Evolutionary conservation across 345 rosid species (phyloP).

Genomic region (Pseudoturritis turrita): DNA sequence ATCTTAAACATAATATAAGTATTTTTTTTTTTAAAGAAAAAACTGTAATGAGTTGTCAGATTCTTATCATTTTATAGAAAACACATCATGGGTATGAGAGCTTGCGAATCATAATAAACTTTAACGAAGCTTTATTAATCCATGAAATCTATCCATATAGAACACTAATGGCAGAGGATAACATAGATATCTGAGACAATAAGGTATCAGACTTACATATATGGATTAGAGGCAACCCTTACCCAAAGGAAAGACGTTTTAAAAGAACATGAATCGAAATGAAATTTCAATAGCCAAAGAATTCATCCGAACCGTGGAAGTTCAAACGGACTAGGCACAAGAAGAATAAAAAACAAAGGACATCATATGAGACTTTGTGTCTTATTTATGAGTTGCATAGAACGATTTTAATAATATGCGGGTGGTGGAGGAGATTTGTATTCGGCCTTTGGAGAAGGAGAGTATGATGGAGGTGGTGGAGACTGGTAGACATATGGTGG

Average conservation of each 20-base stretch:
- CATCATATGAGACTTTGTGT: not conserved
- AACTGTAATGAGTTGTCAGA: no score
- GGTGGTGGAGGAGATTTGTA: slow-evolving; percentile 8
- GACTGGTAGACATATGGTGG: not conserved
- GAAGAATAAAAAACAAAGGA: not conserved
- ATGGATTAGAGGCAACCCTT: no score
- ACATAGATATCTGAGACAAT: not conserved
- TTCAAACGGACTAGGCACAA: not conserved
- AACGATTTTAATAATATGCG: not conserved
- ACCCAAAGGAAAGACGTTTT: no score
- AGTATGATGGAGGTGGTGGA: not conserved
- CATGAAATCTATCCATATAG: no score
- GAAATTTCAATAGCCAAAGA: no score
- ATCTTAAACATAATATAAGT: no score
- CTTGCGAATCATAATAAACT: no score
- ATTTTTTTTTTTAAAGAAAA: no score
- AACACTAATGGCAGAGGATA: not conserved
- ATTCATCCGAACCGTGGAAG: not conserved
- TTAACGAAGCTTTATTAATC: no score
- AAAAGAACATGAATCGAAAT: no score
- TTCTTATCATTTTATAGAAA: no score
- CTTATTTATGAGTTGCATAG: not conserved
- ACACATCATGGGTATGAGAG: no score
- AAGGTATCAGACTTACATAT: not conserved
- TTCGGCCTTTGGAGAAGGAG: not conserved